phyloP scores from a whole-genome alignment of 495 filamentous ascomycete species.

The Penicillium lagena region DNA sequence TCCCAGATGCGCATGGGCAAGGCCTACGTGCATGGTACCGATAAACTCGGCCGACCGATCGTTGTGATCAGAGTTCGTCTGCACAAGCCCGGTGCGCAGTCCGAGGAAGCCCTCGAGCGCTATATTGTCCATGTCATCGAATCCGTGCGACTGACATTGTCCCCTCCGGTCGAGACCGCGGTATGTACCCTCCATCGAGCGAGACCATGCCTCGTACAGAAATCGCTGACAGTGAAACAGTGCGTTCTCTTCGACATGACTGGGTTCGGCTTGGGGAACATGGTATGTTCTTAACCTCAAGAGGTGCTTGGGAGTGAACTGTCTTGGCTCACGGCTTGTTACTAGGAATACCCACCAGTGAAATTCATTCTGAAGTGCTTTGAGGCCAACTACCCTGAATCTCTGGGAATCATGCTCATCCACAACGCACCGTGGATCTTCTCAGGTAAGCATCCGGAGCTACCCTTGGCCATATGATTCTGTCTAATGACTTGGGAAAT shows the following conservation, averaged over 20 bases:
- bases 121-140: slow-evolving; percentile 94
- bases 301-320: no score
- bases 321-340: neutral
- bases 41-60: slow-evolving; percentile 77
- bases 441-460: slow-evolving; percentile 46
- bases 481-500: no score
- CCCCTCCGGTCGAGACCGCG: slow-evolving; percentile 75
- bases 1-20: slow-evolving; percentile 85
- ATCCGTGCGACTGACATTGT: slow-evolving; percentile 70
- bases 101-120: slow-evolving; percentile 68
- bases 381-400: slow-evolving; percentile 94
- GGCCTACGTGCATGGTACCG: slow-evolving; percentile 78
- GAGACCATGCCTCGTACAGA: neutral
- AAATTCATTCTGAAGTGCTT: slow-evolving; percentile 98
- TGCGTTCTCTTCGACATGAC: slow-evolving; percentile 92
- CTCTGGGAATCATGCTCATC: slow-evolving; percentile 75
- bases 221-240: slow-evolving; percentile 26
- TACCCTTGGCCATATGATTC: no score
- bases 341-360: slow-evolving; percentile 82
- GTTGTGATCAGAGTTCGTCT: slow-evolving; percentile 73
- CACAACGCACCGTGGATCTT: slow-evolving; percentile 97
- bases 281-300: slow-evolving; percentile 49
- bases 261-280: slow-evolving; percentile 83
- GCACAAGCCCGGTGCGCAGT: slow-evolving; percentile 82
- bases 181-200: slow-evolving; percentile 43